Evolutionary conservation across 768 basidiomycete species (phyloP), one percentile per base, ranked within the genome.

Genomic region (Trametes elegans): DNA sequence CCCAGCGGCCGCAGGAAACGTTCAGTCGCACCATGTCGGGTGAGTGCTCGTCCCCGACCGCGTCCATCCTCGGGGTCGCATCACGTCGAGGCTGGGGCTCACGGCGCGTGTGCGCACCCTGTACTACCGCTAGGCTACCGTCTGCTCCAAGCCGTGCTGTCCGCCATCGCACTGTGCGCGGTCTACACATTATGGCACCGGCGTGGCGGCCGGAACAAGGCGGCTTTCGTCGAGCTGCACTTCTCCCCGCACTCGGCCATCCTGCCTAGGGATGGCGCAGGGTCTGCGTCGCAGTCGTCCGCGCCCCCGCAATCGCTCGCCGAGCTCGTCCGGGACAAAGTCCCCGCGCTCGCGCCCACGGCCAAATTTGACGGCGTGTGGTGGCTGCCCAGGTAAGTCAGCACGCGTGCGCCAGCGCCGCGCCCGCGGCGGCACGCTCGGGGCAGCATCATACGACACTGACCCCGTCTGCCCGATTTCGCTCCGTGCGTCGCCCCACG

Each of bases 301-400:
- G 49, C 31, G 16, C 50, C 56, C 3, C 11, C n/a, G 48, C 11
- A 21, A 7, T 41, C 56, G 14, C 38, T 59, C n/a, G 41, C 24
- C 5, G 21, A 59, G 24, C 52, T 59, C 47, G 26, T 59, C 8
- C 47, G 27, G 5, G 41, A 49, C 18, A 45, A 40, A 16, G 51
- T 59, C 10, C 57, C 57, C 7, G 41, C 52, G 29, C 57, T 59
- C 16, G 50, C 40, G 3, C 36, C 49, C 1, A 23, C 28, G 10
- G 38, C 59, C 10, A 49, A 8, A 18, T 60, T 55, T 31, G 34
- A 56, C 24, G 44, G 54, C 36, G 39, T 53, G 5, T 65, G 64
- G 64, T 65, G 57, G 60, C 46, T 65, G 24, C 64, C 64, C 35
- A 53, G 57, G 64, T 65, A 60, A 14, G 41, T 50, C 16, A 10